Base-by-base conservation (phyloP, 768 basidiomycete species). In the Scleroderma citrinum region DNA sequence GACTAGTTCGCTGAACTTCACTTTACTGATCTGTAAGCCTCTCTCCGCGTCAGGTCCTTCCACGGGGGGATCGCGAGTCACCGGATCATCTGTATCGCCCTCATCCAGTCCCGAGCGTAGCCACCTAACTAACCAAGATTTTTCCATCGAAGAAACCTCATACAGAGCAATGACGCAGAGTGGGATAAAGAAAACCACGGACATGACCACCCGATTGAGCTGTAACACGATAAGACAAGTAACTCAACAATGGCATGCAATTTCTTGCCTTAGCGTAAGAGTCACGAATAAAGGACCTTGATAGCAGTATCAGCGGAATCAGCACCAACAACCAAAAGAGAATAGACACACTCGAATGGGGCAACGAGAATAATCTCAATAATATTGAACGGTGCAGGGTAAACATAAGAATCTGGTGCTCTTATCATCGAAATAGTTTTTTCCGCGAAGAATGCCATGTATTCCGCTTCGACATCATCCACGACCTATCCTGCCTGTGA, bases 361-460 rank as follows among this genome's bases (percentile, higher is more conserved):
- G 83, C 88, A 49, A 95, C 71, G 24, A 95, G 69, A 61, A 92
- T 63, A 1, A 75, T 71, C 67, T 97, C 94, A 52, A 94, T 69
- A 23, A 96, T 70, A 64, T 95, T 96, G 74, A 95, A 94, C 1
- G 94, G 94, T 0, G 93, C 88, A 29, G 92, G 91, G 64, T 92
- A 94, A 44, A 91, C 72, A 59, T 60, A 75, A n/a, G 80, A 77
- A 67, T 92, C 89, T 5, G 90, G 90, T 1, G 90, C 89, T 41
- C 91, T 71, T 50, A 91, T 87, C 89, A 91, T 87, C 13, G 77
- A 76, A 40, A 91, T 66, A 3, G 92, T 87, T 71, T 95, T 95
- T 57, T 76, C 75, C 2, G 94, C 91, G 64, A 92, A 96, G 71
- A 92, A 94, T 3, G 89, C 78, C 38, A 96, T 73, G 63, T 90